phyloP scores from a whole-genome alignment of 164 flowering plant species.

The Protea cynaroides region DNA sequence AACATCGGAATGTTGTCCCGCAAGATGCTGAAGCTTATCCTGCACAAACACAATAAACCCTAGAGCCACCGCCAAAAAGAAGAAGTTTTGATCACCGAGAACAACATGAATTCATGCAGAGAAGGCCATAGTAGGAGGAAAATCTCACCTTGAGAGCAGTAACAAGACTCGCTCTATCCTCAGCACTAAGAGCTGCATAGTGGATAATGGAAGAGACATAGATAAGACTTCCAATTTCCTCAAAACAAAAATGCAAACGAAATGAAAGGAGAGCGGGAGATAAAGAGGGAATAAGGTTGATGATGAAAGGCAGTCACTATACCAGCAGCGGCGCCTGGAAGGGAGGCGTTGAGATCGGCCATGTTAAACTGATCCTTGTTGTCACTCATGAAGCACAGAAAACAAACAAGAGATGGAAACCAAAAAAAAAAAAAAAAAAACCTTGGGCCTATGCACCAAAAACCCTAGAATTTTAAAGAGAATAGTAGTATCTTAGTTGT shows the following conservation, averaged over 20 bases:
- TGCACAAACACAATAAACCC: constrained; percentile 10
- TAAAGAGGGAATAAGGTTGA: background rate
- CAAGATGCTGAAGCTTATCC: constrained; percentile 38
- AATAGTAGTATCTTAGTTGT: too few species aligned
- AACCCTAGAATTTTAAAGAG: too few species aligned
- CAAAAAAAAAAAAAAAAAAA: too few species aligned
- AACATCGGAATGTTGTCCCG: constrained; percentile 38
- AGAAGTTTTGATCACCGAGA: background rate
- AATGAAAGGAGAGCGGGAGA: background rate
- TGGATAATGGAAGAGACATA: background rate
- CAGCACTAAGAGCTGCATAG: constrained; percentile 29
- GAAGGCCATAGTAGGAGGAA: background rate
- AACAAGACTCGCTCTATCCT: constrained; percentile 41
- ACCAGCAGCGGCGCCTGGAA: constrained; percentile 30
- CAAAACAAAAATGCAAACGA: background rate
- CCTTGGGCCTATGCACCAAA: too few species aligned
- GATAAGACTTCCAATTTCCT: background rate
- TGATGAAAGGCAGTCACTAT: background rate
- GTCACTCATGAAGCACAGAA: constrained; percentile 4
- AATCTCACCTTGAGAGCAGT: constrained; percentile 32
- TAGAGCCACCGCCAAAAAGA: background rate
- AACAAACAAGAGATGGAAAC: too few species aligned
- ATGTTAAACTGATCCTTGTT: constrained; percentile 24
- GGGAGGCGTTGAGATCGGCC: constrained; percentile 25
- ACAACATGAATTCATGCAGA: background rate